phyloP scores from a whole-genome alignment of 2,329 filamentous ascomycete genomes.

The Massarina eburnea region DNA sequence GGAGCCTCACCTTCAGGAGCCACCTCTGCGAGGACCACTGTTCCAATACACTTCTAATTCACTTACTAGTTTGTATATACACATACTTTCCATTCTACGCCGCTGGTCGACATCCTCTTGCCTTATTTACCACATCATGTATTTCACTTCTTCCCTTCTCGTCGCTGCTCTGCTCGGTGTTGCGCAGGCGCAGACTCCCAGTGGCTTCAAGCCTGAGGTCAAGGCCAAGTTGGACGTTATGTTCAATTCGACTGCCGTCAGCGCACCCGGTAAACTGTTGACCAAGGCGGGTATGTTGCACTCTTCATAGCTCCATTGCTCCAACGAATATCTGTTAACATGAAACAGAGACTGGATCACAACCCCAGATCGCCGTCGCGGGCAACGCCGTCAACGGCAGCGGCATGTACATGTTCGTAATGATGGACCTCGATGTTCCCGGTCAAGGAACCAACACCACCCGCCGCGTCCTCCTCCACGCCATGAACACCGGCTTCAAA shows the following conservation, averaged over 20 bases:
- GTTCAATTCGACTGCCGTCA: slow-evolving; percentile 35
- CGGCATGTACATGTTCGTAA: slow-evolving; percentile 38
- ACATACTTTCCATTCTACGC: slow-evolving; percentile 4
- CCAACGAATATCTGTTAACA: slow-evolving; percentile 7
- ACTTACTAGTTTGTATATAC: slow-evolving; percentile 4
- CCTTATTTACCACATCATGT: slow-evolving; percentile 18
- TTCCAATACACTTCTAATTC: slow-evolving; percentile 1
- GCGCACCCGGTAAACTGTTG: slow-evolving; percentile 27
- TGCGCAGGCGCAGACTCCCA: slow-evolving; percentile 36
- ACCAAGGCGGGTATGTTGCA: slow-evolving; percentile 29
- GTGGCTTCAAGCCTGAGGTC: slow-evolving; percentile 31
- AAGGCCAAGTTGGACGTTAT: slow-evolving; percentile 32
- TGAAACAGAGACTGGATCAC: slow-evolving; percentile 22
- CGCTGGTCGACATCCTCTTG: background rate
- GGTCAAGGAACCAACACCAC: slow-evolving; percentile 21
- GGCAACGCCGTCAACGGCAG: slow-evolving; percentile 13
- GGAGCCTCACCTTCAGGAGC: background rate
- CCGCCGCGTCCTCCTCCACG: slow-evolving; percentile 36
- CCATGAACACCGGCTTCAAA: slow-evolving; percentile 38
- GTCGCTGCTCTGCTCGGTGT: slow-evolving; percentile 23
- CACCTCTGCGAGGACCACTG: slow-evolving; percentile 9
- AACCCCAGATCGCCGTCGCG: slow-evolving; percentile 32
- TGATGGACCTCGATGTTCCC: slow-evolving; percentile 41
- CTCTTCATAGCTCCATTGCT: background rate
- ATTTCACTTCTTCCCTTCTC: slow-evolving; percentile 25